A percentile compares a stretch with the other conserved stretches of the same genome.
These are phyloP conservation scores for Oryza longistaminata DNA, from an alignment of 176 grass and related monocot genomes.

Conservation along the genomic window DNA sequence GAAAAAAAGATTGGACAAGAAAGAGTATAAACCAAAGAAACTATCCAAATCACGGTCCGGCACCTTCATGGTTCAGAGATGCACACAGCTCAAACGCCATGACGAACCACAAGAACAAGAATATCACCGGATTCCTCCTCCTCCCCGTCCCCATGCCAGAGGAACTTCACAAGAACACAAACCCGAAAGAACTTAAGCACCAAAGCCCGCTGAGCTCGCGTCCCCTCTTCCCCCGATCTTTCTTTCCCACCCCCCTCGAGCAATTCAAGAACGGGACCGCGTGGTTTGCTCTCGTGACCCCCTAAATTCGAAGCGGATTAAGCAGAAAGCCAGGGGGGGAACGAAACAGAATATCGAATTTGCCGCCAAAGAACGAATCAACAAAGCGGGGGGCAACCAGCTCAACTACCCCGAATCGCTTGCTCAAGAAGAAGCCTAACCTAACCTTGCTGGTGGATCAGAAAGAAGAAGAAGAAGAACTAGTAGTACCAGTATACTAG, in stretches of 20 bases:
- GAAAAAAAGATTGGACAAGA: not conserved
- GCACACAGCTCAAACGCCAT: slow-evolving; percentile 44
- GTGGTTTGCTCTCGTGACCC: slow-evolving; percentile 1
- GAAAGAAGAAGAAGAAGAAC: not conserved
- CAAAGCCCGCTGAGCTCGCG: too few relatives aligned
- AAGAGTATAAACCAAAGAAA: not conserved
- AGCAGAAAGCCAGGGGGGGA: slow-evolving; percentile 23
- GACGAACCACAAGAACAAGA: slow-evolving; percentile 48
- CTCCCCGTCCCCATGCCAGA: slow-evolving; percentile 27
- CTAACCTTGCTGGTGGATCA: not conserved
- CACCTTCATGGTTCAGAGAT: slow-evolving; percentile 71
- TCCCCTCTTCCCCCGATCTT: not conserved
- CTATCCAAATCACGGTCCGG: not conserved
- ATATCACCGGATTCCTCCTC: slow-evolving; percentile 35
- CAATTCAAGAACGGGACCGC: slow-evolving; percentile 1
- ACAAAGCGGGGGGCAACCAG: not conserved
- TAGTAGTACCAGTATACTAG: not conserved
- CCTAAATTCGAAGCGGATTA: slow-evolving; percentile 6
- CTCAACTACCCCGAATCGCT: not conserved
- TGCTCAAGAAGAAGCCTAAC: not conserved
- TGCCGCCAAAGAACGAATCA: slow-evolving; percentile 44
- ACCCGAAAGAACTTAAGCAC: not conserved
- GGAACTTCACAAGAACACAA: slow-evolving; percentile 17
- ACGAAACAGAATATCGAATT: not conserved
- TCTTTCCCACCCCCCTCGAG: not conserved